These are phyloP conservation scores for Aureobasidium namibiae DNA, from an alignment of 2,329 filamentous ascomycete species.

Conservation along the genomic window DNA sequence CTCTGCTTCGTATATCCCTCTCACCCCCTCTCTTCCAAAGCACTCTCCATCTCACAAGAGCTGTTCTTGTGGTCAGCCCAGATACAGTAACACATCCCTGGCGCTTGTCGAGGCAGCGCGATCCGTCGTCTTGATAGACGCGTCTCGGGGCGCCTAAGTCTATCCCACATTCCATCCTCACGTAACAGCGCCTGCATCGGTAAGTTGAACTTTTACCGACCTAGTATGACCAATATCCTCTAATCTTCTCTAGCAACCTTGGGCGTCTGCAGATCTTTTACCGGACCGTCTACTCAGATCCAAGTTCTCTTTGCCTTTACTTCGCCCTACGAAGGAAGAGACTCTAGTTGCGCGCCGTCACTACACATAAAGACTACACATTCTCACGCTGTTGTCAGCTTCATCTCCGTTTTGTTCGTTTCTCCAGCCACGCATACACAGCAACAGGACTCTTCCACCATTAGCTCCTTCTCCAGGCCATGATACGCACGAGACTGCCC, in stretches of 20 bases:
- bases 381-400: neutral
- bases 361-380: neutral
- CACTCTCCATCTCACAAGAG: neutral
- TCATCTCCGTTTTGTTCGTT: neutral
- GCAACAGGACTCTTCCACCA: neutral
- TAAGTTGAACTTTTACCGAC: neutral
- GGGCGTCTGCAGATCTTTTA: neutral
- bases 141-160: too few relatives aligned
- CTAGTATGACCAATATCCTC: neutral
- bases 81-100: neutral
- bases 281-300: neutral
- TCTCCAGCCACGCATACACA: neutral
- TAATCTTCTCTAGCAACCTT: neutral
- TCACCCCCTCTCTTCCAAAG: neutral
- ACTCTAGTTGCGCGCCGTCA: neutral
- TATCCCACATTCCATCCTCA: neutral
- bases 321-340: neutral
- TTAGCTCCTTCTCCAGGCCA: neutral
- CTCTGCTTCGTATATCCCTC: neutral
- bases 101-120: neutral
- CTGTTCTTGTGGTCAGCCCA: neutral
- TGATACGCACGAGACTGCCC: neutral
- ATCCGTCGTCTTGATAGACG: neutral
- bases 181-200: neutral
- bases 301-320: neutral